Evolutionary conservation across 495 filamentous ascomycete species (phyloP).

Genomic region (Penicillium coprophilum): DNA sequence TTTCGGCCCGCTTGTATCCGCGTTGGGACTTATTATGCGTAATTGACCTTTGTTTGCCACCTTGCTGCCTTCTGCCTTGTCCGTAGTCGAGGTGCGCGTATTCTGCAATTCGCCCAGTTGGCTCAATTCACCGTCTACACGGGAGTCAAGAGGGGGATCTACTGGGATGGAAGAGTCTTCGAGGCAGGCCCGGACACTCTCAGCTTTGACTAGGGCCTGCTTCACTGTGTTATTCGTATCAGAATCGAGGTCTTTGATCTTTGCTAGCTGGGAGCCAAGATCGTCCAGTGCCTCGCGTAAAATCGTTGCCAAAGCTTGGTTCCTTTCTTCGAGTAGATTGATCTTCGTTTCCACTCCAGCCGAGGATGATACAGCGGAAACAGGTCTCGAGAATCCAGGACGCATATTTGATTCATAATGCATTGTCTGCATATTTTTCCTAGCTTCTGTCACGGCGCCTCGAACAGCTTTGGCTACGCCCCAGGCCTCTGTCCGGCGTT

Average conservation of each 20-base stretch:
- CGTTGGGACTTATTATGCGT: slow-evolving; percentile 1
- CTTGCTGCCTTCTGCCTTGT: neutral
- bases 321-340: slow-evolving; percentile 62
- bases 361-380: neutral
- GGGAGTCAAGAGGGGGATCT: slow-evolving; percentile 18
- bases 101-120: neutral
- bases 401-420: slow-evolving; percentile 44
- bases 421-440: slow-evolving; percentile 67
- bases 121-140: slow-evolving; percentile 10
- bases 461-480: slow-evolving; percentile 89
- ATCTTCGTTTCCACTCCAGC: slow-evolving; percentile 37
- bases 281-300: slow-evolving; percentile 69
- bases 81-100: neutral
- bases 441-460: slow-evolving; percentile 83
- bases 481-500: slow-evolving; percentile 79
- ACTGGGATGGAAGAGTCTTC: slow-evolving; percentile 61
- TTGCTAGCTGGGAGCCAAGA: slow-evolving; percentile 53
- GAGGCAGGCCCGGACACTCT: slow-evolving; percentile 76
- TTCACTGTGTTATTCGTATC: slow-evolving; percentile 22
- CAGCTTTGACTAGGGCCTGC: slow-evolving; percentile 66
- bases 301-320: slow-evolving; percentile 68
- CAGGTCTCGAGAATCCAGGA: slow-evolving; percentile 1
- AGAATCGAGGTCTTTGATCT: slow-evolving; percentile 52
- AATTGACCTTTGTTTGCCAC: slow-evolving; percentile 12
- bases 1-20: slow-evolving; percentile 13